Base-by-base conservation (phyloP, 2,329 filamentous ascomycete species). In the Diaporthe citri region DNA sequence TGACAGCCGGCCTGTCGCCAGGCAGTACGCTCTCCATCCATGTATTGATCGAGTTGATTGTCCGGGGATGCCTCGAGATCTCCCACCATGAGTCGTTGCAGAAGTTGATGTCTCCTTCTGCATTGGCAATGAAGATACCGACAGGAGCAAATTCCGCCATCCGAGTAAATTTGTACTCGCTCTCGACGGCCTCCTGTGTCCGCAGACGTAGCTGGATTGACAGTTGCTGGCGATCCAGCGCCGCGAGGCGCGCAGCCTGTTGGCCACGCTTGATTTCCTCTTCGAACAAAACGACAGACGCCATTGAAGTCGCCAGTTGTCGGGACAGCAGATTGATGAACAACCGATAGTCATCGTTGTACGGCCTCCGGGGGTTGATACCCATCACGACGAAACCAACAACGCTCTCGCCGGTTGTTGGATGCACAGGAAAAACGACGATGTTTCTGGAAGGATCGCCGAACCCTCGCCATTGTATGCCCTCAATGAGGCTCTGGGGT, bases 81-180 rank as follows among this genome's bases (percentile, higher is more conserved):
- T 91, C 87, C 89, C 88, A 92, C 90, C 90, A 97, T 80, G 93
- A 94, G 77, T 96, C 93, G 81, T 97, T 97, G 81, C 92, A 94
- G 81, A 95, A 97, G 13, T 90, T 94, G 78, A 97, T 94, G 34
- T 89, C 86, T 4, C 95, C 94, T 55, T 87, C 83, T 0, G 90
- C 88, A 80, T 95, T 90, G n/a, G 94, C 93, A 78, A 97, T 96
- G 81, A 96, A 96, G 85, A 97, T 93, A 39, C 94, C 95, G 1
- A 96, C 94, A 0, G 94, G 94, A 0, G 94, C 93, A 77, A 95
- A 94, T 80, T 96, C 94, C 3, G 94, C 94, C 93, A 97, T 95
- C 59, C 94, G 89, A 0, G 93, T 95, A 81, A 97, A 97, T 74
- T 93, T 93, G 43, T 93, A 92, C 81, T 97, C 94, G 80, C 91